phyloP scores from a whole-genome alignment of 2,329 filamentous ascomycete species.

The Fusarium xyrophilum region DNA sequence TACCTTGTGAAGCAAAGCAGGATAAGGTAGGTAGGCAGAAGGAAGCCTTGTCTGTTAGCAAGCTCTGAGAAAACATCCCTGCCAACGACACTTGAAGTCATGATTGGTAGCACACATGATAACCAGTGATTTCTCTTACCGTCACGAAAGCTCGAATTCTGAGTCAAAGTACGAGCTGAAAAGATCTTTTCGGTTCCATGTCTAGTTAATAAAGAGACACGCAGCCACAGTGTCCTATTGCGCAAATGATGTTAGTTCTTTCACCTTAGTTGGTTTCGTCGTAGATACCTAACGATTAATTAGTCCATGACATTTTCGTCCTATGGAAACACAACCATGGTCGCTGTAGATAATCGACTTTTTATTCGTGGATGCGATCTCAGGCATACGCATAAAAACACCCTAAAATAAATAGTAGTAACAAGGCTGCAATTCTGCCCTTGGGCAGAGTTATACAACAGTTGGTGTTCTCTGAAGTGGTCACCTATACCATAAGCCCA shows the following conservation, averaged over 20 bases:
- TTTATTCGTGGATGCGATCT: background rate
- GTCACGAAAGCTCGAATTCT: background rate
- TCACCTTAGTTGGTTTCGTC: background rate
- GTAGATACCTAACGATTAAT: background rate
- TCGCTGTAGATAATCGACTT: background rate
- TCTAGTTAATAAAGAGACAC: fast-evolving
- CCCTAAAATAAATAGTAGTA: background rate
- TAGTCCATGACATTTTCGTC: background rate
- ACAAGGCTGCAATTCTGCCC: background rate
- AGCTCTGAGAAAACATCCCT: background rate
- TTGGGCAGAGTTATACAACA: background rate
- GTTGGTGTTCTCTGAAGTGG: background rate
- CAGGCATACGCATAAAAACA: background rate
- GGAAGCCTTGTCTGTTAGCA: background rate
- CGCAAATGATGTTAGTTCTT: background rate
- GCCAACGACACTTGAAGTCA: background rate
- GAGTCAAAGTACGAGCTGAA: background rate
- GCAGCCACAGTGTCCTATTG: too few species aligned
- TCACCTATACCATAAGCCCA: background rate
- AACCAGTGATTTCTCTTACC: background rate
- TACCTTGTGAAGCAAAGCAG: background rate
- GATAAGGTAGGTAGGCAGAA: background rate
- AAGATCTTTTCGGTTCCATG: too few species aligned
- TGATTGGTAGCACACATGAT: background rate
- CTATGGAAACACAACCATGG: background rate